Conservation (phyloP, 805 yeast species). For the Sugiyamaella qingdaonensis region DNA sequence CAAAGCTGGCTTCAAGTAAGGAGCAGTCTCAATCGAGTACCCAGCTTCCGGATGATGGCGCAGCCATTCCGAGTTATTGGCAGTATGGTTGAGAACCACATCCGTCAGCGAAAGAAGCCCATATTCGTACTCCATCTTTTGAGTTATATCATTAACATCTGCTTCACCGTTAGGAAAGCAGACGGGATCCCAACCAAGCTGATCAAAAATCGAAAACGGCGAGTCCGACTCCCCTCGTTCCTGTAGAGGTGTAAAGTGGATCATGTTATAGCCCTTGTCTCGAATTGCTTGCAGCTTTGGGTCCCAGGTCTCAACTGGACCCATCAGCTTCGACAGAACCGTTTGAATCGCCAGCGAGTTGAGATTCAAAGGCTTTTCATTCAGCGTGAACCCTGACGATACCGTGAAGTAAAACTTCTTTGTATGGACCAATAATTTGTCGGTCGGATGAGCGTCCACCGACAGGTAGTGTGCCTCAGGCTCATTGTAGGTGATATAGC, state of each 20-base stretch:
- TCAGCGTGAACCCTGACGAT: constrained; percentile 66
- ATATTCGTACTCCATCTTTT: constrained; percentile 47
- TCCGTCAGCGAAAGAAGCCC: constrained; percentile 79
- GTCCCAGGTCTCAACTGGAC: constrained; percentile 64
- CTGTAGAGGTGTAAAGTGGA: constrained; percentile 94
- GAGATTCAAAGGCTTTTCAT: constrained; percentile 56
- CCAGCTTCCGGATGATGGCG: constrained; percentile 86
- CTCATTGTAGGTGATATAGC: constrained; percentile 55
- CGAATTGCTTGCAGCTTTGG: constrained; percentile 55
- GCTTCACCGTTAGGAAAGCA: constrained; percentile 51
- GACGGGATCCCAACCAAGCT: constrained; percentile 65
- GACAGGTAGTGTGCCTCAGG: background rate
- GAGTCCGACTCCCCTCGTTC: constrained; percentile 85
- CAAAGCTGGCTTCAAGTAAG: constrained; percentile 79
- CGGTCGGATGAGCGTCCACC: background rate
- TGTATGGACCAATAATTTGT: constrained; percentile 34
- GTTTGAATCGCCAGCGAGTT: constrained; percentile 80
- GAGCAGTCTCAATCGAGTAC: constrained; percentile 80
- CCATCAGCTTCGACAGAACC: constrained; percentile 89
- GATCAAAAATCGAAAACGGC: constrained; percentile 90
- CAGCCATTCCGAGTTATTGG: constrained; percentile 84
- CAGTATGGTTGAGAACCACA: constrained; percentile 92
- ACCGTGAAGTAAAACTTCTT: constrained; percentile 64
- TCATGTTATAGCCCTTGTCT: constrained; percentile 85
- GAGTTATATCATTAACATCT: constrained; percentile 52